Evolutionary conservation across 345 rosid genomes (phyloP), one percentile per base, ranked within the genome.

Genomic region (Capsella bursapastoris): DNA sequence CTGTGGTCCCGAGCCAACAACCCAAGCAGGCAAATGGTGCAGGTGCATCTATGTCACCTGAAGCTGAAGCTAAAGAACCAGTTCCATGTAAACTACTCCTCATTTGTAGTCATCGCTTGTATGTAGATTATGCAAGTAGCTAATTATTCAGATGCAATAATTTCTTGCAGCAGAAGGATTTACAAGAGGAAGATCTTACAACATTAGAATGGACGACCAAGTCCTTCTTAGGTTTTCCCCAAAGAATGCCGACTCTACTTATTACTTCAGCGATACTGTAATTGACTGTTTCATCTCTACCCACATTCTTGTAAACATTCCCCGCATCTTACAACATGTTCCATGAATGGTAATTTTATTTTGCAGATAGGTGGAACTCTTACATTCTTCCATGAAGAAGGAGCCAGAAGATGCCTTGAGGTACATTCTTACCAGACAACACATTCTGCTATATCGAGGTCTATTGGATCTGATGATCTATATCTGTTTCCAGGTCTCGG

Each of bases 341-440:
- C 55, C 40, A 27, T 62, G 22, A 66, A 38, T 70, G 75, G 22
- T 18, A 63, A 56, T 16, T 60, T 14, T 40, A 10, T 60, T 40
- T 79, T 70, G 55, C 86, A 95, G 99, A 95, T 95, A 35, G 99
- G 99, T 53, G 97, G 98, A 68, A 95, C 99, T 78, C 90, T 95
- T 52, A 95, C 92, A 2, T 90, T 95, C 82, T 95, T 95, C 77
- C 97, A 89, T 59, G 97, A 88, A 83, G 95, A 83, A 77, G 88
- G 96, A 71, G 80, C 89, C 25, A 85, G 89, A 81, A 89, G 98
- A 83, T 92, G 97, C 85, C 94, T 95, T 37, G 98, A 95, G 96
- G 99, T 95, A 81, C 65, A 72, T 8, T 57, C 27, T 22, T n/a
- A n/a, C n/a, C n/a, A 56, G 38, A 66, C 50, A 43, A 18, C 47